These are phyloP conservation scores for Coprinopsis marcescibilis DNA, from an alignment of 768 basidiomycete species.

Conservation along the genomic window DNA sequence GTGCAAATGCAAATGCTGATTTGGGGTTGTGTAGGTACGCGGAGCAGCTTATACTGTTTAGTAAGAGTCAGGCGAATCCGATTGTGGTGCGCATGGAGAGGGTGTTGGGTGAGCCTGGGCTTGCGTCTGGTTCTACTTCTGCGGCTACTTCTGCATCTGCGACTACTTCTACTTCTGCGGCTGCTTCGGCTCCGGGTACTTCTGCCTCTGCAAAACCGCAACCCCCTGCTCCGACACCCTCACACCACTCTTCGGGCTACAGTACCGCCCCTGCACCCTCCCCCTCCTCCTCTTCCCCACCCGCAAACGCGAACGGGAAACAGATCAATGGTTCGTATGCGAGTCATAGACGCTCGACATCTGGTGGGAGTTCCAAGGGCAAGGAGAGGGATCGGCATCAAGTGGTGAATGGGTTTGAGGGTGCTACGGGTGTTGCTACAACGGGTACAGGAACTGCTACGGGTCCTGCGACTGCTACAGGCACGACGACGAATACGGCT, in stretches of 20 bases:
- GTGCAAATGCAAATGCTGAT: background rate
- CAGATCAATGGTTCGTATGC: no score
- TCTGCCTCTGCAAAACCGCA: background rate
- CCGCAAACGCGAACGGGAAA: no score
- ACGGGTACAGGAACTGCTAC: constrained; percentile 4
- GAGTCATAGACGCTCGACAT: no score
- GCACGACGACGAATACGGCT: constrained; percentile 3
- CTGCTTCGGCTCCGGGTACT: background rate
- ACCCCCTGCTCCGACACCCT: no score
- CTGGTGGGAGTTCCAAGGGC: no score
- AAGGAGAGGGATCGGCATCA: no score
- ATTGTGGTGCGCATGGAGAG: constrained; percentile 2
- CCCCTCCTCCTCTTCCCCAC: no score
- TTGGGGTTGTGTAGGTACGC: constrained; percentile 51
- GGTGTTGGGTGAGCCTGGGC: background rate
- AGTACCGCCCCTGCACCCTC: no score
- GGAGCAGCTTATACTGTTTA: constrained; percentile 78
- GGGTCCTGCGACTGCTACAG: constrained; percentile 3
- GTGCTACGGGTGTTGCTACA: no score
- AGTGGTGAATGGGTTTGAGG: no score
- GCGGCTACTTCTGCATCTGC: constrained; percentile 6
- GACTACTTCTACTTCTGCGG: constrained; percentile 1
- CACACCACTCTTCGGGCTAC: no score
- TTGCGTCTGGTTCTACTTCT: background rate
- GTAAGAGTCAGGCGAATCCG: constrained; percentile 22